A percentile compares a stretch with the other conserved stretches of the same genome.
phyloP scores from a whole-genome alignment of 495 filamentous ascomycete species.

The Neurospora discreta region DNA sequence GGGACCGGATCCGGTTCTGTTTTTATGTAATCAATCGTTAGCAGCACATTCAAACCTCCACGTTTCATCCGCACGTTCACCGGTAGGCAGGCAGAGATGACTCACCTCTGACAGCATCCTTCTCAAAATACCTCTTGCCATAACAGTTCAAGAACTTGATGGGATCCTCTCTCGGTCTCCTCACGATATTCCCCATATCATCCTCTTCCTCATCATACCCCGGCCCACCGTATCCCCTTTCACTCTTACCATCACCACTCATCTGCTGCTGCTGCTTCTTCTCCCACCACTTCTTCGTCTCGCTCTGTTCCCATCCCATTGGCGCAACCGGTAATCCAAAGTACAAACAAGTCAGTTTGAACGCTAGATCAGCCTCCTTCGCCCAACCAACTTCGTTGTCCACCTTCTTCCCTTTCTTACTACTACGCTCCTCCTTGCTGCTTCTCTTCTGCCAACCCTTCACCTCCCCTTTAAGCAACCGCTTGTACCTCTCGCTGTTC shows the following conservation, averaged over 20 bases:
- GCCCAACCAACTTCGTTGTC: neutral
- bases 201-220: conserved; percentile 1
- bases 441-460: neutral
- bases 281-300: neutral
- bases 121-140: neutral
- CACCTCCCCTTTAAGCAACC: conserved; percentile 2
- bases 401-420: neutral
- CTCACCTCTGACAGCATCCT: conserved; percentile 1
- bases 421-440: neutral
- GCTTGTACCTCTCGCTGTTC: conserved; percentile 8
- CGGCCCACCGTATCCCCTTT: neutral
- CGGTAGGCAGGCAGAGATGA: neutral
- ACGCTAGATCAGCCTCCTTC: conserved; percentile 6
- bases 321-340: conserved; percentile 22
- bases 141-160: conserved; percentile 9
- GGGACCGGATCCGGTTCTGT: neutral
- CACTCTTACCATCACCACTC: neutral
- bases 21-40: neutral
- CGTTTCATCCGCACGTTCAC: no score
- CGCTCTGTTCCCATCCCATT: conserved; percentile 3
- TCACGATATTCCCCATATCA: neutral
- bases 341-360: conserved; percentile 18
- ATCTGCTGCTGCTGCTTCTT: neutral
- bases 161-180: neutral
- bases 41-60: neutral